Evolutionary conservation across 257 asterid genomes (phyloP).

Genomic region (Gentiana dahurica): DNA sequence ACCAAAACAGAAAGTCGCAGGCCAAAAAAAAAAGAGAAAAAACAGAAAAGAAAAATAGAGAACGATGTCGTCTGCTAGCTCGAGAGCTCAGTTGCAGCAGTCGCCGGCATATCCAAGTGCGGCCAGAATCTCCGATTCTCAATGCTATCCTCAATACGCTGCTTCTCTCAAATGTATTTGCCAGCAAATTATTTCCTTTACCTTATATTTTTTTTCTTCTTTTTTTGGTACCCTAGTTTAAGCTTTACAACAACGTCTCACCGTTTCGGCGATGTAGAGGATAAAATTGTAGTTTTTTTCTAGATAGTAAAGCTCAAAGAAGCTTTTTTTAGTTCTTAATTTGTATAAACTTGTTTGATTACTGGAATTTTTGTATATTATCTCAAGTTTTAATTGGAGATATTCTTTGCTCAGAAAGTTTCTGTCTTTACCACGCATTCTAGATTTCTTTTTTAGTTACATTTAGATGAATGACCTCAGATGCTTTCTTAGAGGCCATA

Average conservation of each 20-base stretch:
- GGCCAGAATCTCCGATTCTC: slow-evolving; percentile 67
- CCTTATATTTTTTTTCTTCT: background rate
- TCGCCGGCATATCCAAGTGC: slow-evolving; percentile 59
- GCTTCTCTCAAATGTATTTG: slow-evolving; percentile 79
- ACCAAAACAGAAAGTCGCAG: too few species aligned
- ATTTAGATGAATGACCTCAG: too few species aligned
- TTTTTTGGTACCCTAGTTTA: background rate
- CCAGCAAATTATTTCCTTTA: background rate
- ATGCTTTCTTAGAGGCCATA: too few species aligned
- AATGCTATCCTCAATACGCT: slow-evolving; percentile 68
- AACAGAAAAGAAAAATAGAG: background rate
- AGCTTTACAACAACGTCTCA: background rate
- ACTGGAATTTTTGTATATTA: too few species aligned
- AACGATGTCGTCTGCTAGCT: slow-evolving; percentile 43
- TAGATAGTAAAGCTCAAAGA: background rate
- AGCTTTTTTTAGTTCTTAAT: background rate
- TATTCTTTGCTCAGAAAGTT: too few species aligned
- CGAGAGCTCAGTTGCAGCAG: slow-evolving; percentile 21
- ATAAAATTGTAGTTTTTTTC: background rate
- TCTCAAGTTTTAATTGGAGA: too few species aligned
- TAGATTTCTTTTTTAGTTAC: too few species aligned
- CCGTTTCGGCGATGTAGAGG: background rate
- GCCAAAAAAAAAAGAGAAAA: too few species aligned
- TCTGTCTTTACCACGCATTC: too few species aligned
- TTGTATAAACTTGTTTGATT: too few species aligned